Conservation (phyloP, 2,329 filamentous ascomycete genomes). For the Raffaelea arxii region DNA sequence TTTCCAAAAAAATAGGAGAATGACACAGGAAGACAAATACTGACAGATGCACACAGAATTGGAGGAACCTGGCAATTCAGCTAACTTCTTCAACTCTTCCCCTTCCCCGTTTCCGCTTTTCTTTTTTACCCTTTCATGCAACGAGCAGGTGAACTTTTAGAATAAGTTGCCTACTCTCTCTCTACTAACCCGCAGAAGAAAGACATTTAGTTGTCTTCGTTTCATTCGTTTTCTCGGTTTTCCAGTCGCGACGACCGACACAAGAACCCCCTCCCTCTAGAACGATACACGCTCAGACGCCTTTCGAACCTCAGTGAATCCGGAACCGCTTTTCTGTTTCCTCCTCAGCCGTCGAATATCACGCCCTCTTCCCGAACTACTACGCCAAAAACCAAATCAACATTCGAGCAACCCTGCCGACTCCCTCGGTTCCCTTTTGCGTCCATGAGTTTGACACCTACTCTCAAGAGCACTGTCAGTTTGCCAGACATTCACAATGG, state of each 20-base stretch:
- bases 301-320: too few relatives aligned
- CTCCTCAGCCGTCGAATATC: too few relatives aligned
- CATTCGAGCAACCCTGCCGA: not conserved
- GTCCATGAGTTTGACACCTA: slow-evolving; percentile 43
- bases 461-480: slow-evolving; percentile 29
- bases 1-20: slow-evolving; percentile 1
- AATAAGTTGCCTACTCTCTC: not conserved
- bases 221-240: not conserved
- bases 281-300: too few relatives aligned
- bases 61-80: slow-evolving; percentile 1
- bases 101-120: not conserved
- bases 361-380: too few relatives aligned
- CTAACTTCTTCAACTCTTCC: not conserved
- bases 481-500: slow-evolving; percentile 41
- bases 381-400: not conserved
- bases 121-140: not conserved
- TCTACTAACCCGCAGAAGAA: not conserved
- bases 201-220: not conserved
- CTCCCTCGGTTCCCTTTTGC: slow-evolving; percentile 20
- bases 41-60: not conserved
- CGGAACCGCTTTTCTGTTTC: not conserved
- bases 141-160: not conserved
- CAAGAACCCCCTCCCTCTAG: not conserved
- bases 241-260: not conserved
- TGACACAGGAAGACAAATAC: slow-evolving; percentile 1